Percentiles rank a stretch among this genome's conserved stretches.
Evolutionary conservation across 225 moss, liverwort and hornwort species (phyloP).

Genomic region (Sphagnum tenellum): DNA sequence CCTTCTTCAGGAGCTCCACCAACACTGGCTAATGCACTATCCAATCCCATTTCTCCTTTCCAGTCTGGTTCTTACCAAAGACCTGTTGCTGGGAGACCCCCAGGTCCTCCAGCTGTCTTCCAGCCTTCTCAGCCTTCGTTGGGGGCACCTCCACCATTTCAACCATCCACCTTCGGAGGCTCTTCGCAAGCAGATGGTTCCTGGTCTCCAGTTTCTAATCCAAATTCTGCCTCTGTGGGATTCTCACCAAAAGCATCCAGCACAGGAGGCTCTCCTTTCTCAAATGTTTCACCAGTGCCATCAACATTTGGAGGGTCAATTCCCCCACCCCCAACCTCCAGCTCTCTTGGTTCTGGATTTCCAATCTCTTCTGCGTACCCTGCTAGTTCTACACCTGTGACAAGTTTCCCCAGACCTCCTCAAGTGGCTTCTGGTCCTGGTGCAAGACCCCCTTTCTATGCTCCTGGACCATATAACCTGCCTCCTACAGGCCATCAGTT

Average conservation of each 20-base stretch:
- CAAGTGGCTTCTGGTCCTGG: too few relatives aligned
- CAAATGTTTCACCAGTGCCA: slow-evolving; percentile 12
- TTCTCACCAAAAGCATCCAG: too few relatives aligned
- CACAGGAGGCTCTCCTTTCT: neutral
- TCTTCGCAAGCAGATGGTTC: slow-evolving; percentile 13
- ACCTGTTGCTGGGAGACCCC: slow-evolving; percentile 12
- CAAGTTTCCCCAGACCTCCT: too few relatives aligned
- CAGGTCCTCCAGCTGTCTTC: slow-evolving; percentile 15
- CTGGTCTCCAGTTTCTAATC: neutral
- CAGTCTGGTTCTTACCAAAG: slow-evolving; percentile 19
- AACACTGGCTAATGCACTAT: slow-evolving; percentile 33
- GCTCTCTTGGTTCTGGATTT: slow-evolving; percentile 15
- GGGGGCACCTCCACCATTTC: slow-evolving; percentile 13
- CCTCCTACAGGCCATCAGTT: slow-evolving; percentile 10
- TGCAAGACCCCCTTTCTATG: too few relatives aligned
- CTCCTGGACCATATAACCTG: neutral
- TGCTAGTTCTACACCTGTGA: too few relatives aligned
- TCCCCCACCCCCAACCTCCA: slow-evolving; percentile 19
- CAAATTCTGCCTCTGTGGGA: too few relatives aligned
- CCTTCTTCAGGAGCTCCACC: slow-evolving; percentile 11
- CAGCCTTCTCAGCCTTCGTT: slow-evolving; percentile 30
- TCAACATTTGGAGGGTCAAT: slow-evolving; percentile 9
- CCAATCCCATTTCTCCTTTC: slow-evolving; percentile 37
- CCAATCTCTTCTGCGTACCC: slow-evolving; percentile 18
- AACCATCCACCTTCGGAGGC: slow-evolving; percentile 9